A percentile compares a stretch with the other conserved stretches of the same genome.
Evolutionary conservation across 345 rosid genomes (phyloP).

Genomic region (Ceriops zippeliana): DNA sequence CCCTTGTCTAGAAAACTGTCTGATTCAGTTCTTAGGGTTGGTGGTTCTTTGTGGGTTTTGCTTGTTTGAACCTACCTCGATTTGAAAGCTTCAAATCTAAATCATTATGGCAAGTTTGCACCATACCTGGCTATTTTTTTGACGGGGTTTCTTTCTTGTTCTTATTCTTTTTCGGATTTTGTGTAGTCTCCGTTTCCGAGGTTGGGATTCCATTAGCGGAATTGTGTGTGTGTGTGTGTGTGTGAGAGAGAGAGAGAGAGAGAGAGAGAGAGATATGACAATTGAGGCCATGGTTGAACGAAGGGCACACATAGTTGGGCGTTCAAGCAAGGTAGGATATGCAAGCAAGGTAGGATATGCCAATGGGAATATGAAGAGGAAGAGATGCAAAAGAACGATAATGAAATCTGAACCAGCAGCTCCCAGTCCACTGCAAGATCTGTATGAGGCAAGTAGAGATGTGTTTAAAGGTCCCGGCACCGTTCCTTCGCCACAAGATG

Average conservation of each 20-base stretch:
- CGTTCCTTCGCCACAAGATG: constrained; percentile 47
- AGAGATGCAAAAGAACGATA: constrained; percentile 19
- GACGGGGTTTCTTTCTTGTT: not conserved
- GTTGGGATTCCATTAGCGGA: no score
- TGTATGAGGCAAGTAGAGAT: constrained; percentile 42
- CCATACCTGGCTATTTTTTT: not conserved
- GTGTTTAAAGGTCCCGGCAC: constrained; percentile 55
- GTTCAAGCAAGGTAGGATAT: constrained; percentile 33
- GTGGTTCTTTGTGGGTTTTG: not conserved
- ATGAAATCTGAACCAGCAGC: not conserved
- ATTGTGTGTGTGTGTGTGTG: not conserved
- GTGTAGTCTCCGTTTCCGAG: not conserved
- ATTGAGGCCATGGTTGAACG: constrained; percentile 36
- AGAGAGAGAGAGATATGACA: constrained; percentile 4
- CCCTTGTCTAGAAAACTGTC: no score
- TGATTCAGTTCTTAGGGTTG: no score
- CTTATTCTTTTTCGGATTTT: not conserved
- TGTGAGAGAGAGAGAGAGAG: no score
- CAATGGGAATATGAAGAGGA: constrained; percentile 28
- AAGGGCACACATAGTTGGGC: constrained; percentile 24
- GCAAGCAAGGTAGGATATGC: constrained; percentile 39
- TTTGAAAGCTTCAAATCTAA: not conserved
- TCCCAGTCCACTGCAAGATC: constrained; percentile 40
- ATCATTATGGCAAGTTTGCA: not conserved
- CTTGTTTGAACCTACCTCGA: not conserved